Base-by-base conservation (phyloP, 352 stramenopile genomes). In the Globisporangium iwayamae region DNA sequence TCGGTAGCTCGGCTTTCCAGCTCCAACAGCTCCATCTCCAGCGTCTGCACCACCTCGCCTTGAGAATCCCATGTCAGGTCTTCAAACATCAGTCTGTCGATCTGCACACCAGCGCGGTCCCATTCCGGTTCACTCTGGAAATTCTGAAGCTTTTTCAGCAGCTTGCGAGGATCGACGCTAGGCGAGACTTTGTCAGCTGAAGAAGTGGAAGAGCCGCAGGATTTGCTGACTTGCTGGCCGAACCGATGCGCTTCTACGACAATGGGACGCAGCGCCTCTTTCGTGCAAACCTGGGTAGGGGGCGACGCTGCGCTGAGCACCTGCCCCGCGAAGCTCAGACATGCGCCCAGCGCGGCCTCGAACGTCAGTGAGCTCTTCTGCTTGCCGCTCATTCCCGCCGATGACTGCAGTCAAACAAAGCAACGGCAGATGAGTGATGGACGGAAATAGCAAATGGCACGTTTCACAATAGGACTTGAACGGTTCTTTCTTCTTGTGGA, bases 11-110 rank as follows among this genome's bases (percentile, higher is more conserved):
- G 79, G 3, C 68, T 63, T n/a, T 85, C 45, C 14, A 91, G 57
- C 16, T 88, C 79, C n/a, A 78, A 38, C 1, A 91, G 52, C 50
- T 89, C 79, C 69, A 89, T 89, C 45, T 83, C 72, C 22, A 91
- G 69, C 5, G 75, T 88, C 47, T 88, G 65, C 0, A 45, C 39
- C 0, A 78, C 76, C 3, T 54, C 39, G 1, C 82, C 82, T 56
- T 86, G 68, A 0, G 78, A 77, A 52, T 91, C 81, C 81, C 81
- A 91, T 9, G 77, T 81, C 38, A 88, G 51, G 39, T 91, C 78
- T 16, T 73, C 74, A 34, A 88, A 71, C 18, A 57, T 60, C 18
- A 89, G 38, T 0, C 32, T 22, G 0, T 18, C 47, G 28, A 83
- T 41, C 7, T 67, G 58, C 48, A 51, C 56, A 4, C 16, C 38